phyloP scores from a whole-genome alignment of 495 filamentous ascomycete species.

The Lindgomyces ingoldianus region DNA sequence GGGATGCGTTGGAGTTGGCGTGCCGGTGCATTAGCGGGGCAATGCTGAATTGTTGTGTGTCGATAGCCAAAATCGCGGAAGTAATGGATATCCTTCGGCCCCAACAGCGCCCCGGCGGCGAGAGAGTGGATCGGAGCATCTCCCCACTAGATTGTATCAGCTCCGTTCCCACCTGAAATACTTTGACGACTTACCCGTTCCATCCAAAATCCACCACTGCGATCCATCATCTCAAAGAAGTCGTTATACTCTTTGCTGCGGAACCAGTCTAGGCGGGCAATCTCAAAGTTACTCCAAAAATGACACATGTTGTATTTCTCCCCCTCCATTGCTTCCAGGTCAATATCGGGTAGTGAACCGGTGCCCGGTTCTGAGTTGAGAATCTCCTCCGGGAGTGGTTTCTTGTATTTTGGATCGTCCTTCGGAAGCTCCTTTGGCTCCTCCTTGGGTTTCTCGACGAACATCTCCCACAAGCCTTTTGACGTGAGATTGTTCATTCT shows the following conservation, averaged over 20 bases:
- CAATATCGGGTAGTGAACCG: slow-evolving; percentile 73
- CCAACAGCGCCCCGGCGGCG: slow-evolving; percentile 84
- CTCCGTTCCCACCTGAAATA: slow-evolving; percentile 1
- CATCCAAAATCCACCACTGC: slow-evolving; percentile 97
- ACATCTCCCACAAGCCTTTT: slow-evolving; percentile 98
- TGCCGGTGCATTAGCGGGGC: slow-evolving; percentile 91
- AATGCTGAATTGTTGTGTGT: slow-evolving; percentile 98
- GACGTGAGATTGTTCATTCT: slow-evolving; percentile 87
- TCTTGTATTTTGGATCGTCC: slow-evolving; percentile 67
- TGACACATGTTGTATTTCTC: slow-evolving; percentile 99
- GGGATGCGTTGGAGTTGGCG: slow-evolving; percentile 81
- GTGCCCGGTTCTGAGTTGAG: slow-evolving; percentile 72
- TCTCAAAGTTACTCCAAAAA: slow-evolving; percentile 99
- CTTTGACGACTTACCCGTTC: slow-evolving; percentile 70
- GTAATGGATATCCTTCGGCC: slow-evolving; percentile 87
- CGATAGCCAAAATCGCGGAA: slow-evolving; percentile 99
- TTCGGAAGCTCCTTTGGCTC: slow-evolving; percentile 52
- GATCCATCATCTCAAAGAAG: slow-evolving; percentile 99
- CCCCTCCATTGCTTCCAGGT: slow-evolving; percentile 93
- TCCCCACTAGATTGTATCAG: slow-evolving; percentile 73
- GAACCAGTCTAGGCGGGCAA: slow-evolving; percentile 92
- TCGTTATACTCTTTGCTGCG: slow-evolving; percentile 95
- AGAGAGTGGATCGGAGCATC: slow-evolving; percentile 98
- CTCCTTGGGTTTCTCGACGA: slow-evolving; percentile 72
- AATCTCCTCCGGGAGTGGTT: slow-evolving; percentile 81